Evolutionary conservation across 1,284 basidiomycete species (phyloP), one percentile per base, ranked within the genome.

Genomic region (Marasmius oreades): DNA sequence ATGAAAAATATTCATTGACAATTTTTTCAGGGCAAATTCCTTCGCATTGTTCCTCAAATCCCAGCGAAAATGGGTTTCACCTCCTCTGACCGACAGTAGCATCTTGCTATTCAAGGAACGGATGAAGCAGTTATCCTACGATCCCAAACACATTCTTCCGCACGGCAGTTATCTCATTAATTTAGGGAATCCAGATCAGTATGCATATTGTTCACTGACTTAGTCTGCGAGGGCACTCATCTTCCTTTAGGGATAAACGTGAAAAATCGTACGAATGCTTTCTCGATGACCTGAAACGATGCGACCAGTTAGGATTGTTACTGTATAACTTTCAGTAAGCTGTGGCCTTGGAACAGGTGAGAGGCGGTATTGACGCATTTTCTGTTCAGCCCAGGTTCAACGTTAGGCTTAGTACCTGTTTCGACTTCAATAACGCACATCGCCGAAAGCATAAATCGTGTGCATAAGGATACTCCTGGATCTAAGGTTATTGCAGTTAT

Each of bases 101-200:
- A 76, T 88, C 1, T 54, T 69, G 0, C 61, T 70, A 44, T 92
- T 90, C 73, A 83, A 82, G 62, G 65, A 71, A 31, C 75, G 80
- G 20, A 77, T 92, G 78, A 65, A 72, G 55, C 73, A 76, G 26
- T 78, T 85, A 60, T 79, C 80, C 0, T 92, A 91, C 64, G 71
- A 77, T 0, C 70, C 79, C 2, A 71, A 74, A 26, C 73, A 86
- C 58, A 78, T 93, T 2, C 72, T 94, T 4, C 91, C 91, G 0
- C 92, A 94, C 61, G 92, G 92, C 18, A 92, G 84, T 66, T 95
- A 94, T 66, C 78, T 95, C 28, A 82, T 94, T 57, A 95, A 95
- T 66, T 76, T 95, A 0, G 92, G 86, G 5, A 93, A 94, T 64
- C 88, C 89, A 0, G 89, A 93, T 61, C 63, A 63, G 89, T 90